Conservation (phyloP, 768 basidiomycete genomes). For the Pisolithus orientalis region DNA sequence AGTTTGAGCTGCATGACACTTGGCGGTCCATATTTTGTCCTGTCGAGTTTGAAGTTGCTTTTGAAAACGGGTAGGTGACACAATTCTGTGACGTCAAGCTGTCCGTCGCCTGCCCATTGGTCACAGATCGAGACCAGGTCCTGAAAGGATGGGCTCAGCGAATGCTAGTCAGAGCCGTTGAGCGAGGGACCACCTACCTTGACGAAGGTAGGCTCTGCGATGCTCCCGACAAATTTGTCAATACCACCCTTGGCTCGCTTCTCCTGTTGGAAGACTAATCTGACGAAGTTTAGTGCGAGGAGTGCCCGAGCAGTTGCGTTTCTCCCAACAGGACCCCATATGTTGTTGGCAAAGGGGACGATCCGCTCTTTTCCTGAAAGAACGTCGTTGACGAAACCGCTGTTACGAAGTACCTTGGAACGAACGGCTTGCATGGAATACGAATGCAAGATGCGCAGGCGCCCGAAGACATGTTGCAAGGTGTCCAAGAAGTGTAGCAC, state of each 20-base stretch:
- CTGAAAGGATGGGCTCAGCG: slow-evolving; percentile 23
- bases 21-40: slow-evolving; percentile 33
- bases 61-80: slow-evolving; percentile 42
- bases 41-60: slow-evolving; percentile 28
- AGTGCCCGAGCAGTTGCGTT: slow-evolving; percentile 49
- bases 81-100: slow-evolving; percentile 49
- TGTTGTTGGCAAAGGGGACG: slow-evolving; percentile 38
- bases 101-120: slow-evolving; percentile 37
- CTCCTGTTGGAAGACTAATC: slow-evolving; percentile 34
- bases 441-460: neutral
- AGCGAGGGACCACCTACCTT: slow-evolving; percentile 12
- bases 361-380: slow-evolving; percentile 33
- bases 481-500: neutral
- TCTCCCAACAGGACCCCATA: slow-evolving; percentile 40
- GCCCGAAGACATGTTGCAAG: neutral
- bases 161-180: neutral
- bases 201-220: slow-evolving; percentile 11
- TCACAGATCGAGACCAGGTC: slow-evolving; percentile 47
- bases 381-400: slow-evolving; percentile 12
- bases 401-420: slow-evolving; percentile 8
- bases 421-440: slow-evolving; percentile 12
- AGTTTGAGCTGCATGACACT: slow-evolving; percentile 30
- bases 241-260: slow-evolving; percentile 5
- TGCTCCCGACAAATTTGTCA: slow-evolving; percentile 6
- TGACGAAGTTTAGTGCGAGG: slow-evolving; percentile 56